Evolutionary conservation across 2,329 filamentous ascomycete species (phyloP).

Genomic region (Aspergillus spinulosporus): DNA sequence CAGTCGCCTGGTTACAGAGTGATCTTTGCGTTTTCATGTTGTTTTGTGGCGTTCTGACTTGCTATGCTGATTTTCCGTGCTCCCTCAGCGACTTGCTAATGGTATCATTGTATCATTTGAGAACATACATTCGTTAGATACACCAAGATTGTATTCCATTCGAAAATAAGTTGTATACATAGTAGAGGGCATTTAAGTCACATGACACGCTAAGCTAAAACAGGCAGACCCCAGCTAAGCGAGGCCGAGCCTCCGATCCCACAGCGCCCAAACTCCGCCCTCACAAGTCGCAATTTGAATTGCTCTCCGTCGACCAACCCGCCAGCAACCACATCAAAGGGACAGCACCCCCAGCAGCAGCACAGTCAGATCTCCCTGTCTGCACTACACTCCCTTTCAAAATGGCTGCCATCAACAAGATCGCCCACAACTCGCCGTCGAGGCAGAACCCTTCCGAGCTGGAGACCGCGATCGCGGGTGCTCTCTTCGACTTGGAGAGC

Average conservation of each 20-base stretch:
- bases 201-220: slow-evolving; percentile 33
- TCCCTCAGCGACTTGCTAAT: slow-evolving; percentile 6
- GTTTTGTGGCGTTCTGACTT: slow-evolving; percentile 8
- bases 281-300: slow-evolving; percentile 24
- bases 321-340: slow-evolving; percentile 31
- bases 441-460: slow-evolving; percentile 95
- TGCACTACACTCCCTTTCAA: slow-evolving; percentile 41
- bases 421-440: slow-evolving; percentile 94
- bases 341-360: slow-evolving; percentile 35
- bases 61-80: neutral
- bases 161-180: neutral
- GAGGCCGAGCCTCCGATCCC: slow-evolving; percentile 34
- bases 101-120: slow-evolving; percentile 18
- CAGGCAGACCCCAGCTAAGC: slow-evolving; percentile 32
- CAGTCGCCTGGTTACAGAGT: slow-evolving; percentile 16
- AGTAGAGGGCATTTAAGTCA: slow-evolving; percentile 30
- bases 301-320: slow-evolving; percentile 35
- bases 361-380: slow-evolving; percentile 39
- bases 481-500: slow-evolving; percentile 98
- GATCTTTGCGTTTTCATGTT: neutral
- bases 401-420: slow-evolving; percentile 92
- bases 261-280: slow-evolving; percentile 24
- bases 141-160: neutral
- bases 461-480: slow-evolving; percentile 93
- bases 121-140: slow-evolving; percentile 4